Conservation (phyloP, 352 stramenopile species). For the Globisporangium sylvaticum region DNA sequence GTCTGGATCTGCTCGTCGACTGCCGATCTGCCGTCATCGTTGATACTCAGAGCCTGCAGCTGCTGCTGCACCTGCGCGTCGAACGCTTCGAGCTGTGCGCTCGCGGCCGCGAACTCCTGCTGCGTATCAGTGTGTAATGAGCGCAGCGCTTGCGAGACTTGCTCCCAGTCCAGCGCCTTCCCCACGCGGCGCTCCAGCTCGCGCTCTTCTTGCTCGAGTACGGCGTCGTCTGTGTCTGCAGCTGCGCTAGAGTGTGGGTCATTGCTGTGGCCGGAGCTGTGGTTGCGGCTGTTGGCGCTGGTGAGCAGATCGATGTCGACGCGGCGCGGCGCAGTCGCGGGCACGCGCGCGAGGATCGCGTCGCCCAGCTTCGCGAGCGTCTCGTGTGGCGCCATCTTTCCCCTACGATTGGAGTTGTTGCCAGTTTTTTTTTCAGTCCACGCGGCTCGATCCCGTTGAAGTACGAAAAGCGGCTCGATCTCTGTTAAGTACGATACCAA, state of each 20-base stretch:
- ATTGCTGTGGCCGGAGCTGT: neutral
- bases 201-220: neutral
- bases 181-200: neutral
- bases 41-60: neutral
- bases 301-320: neutral
- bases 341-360: constrained; percentile 1
- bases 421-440: too few relatives aligned
- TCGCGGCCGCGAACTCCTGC: constrained; percentile 13
- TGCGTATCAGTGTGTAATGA: constrained; percentile 13
- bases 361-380: constrained; percentile 1
- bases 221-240: neutral
- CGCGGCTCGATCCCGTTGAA: too few relatives aligned
- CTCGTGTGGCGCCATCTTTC: neutral
- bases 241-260: neutral
- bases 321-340: neutral
- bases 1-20: neutral
- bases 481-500: too few relatives aligned
- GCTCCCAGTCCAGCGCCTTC: constrained; percentile 4
- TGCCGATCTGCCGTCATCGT: neutral
- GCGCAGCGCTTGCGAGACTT: constrained; percentile 18
- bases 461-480: too few relatives aligned
- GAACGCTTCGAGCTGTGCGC: constrained; percentile 10
- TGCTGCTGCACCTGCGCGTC: constrained; percentile 9
- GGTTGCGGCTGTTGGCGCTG: neutral
- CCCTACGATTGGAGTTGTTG: too few relatives aligned